Base-by-base conservation (phyloP, 2,329 filamentous ascomycete species). In the Onygenales sp. region DNA sequence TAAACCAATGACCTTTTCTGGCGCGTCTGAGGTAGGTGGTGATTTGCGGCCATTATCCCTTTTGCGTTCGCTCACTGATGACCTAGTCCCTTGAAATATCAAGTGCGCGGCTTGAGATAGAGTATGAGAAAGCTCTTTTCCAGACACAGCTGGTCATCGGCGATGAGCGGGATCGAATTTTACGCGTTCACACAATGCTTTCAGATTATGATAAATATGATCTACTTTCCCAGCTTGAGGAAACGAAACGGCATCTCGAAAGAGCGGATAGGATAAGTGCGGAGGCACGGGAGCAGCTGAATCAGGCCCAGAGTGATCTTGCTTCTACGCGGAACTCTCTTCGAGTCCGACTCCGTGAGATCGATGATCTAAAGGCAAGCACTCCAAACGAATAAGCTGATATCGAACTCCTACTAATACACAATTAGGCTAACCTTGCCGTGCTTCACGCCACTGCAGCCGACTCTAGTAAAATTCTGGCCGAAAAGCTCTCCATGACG, bases 171-270 rank as follows among this genome's bases (percentile, higher is more conserved):
- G 76, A 81, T 40, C 83, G 91, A 47, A 79, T 84, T 58, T 70
- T 89, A 51, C 82, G 82, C 59, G 77, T 92, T 56, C 81, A 84
- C 57, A 77, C 84, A 52, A 72, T 91, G 52, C 70, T 90, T n/a
- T 74, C 87, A n/a, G 78, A 84, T 57, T 83, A 91, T 58, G 86
- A 94, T 57, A 88, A 85, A 58, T 80, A 84, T 47, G 77, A 80
- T 8, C 70, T 95, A 32, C 80, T 82, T 58, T 79, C 83, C 44
- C 77, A 85, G 57, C 67, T 91, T 14, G 75, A 81, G 27, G 61
- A 65, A 50, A 77, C 80, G 43, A 77, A 85, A 49, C 79, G 81
- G 58, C 68, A 74, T 39, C 64, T 85, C 33, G 75, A 79, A 57
- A 69, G 70, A 54, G 67, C 75, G 3, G 70, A 77, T 33, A 75